Base-by-base conservation (phyloP, 2,329 filamentous ascomycete genomes). In the Monilinia polystroma region DNA sequence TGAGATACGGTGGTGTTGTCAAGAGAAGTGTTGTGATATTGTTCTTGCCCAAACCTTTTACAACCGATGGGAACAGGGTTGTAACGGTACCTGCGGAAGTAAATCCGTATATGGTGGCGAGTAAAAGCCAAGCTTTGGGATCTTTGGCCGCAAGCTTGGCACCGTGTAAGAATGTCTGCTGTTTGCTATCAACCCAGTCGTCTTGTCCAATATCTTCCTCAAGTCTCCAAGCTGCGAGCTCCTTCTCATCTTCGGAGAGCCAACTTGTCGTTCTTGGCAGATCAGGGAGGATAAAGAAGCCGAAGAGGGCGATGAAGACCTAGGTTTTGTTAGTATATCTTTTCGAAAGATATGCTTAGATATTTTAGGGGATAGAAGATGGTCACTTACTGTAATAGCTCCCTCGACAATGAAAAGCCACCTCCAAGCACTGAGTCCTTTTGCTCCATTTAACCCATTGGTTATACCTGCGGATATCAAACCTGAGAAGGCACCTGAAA, bases 191-290 rank as follows among this genome's bases (percentile, higher is more conserved):
- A 63, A 66, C 49, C 64, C 64, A 66, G 26, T 66, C 64, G 32
- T 66, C 64, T 62, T 63, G 58, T 26, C 63, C 63, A 4, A 66
- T 66, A 35, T 66, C 63, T 35, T 66, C 63, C 23, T 66, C 43
- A 11, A 72, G 63, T 35, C 70, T 62, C 41, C 66, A 66, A 11
- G 64, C 66, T 8, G 81, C 81, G 20, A 82, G 75, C 2, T 79
- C 76, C 20, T 80, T 77, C 67, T 80, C 77, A 53, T 84, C 81
- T 3, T 81, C 73, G 0, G 77, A 77, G 0, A 86, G 72, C 84
- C 84, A 86, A 32, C 76, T 77, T 0, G 84, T 84, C 0, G 81
- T 84, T 54, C 80, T 76, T 1, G 84, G 84, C 20, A 84, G 85
- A 70, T 87, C 80, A 0, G 84, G 85, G 0, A 87, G 75, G 38